Base-by-base conservation (phyloP, 345 rosid species). In the Odontarrhena argentea region DNA sequence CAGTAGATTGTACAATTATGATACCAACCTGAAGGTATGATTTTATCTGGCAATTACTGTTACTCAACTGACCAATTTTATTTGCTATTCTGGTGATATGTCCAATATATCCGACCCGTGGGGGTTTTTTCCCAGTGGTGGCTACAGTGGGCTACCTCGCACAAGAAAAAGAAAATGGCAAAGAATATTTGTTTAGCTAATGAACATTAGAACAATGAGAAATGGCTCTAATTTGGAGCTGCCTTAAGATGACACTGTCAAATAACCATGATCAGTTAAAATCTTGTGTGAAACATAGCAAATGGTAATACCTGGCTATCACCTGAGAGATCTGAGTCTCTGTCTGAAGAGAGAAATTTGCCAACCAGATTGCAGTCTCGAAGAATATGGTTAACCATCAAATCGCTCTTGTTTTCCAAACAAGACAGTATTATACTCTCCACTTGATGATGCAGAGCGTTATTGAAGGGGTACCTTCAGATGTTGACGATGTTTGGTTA, bases 381-480 rank as follows among this genome's bases (percentile, higher is more conserved):
- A 74, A 95, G 86, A 67, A 91, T 81, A 76, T 95, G 91, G 79
- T 83, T 81, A 52, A 86, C 79, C 82, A 88, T 75, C 57, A 74
- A 54, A 4, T 82, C 85, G 26, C 71, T 84, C 84, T 84, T 91
- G 76, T 83, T 86, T 67, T 91, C 96, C 81, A 91, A 74, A 76
- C 99, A 95, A 5, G 92, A 87, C 47, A 82, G 67, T 74, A 91
- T 74, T 65, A 95, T 86, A 77, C 87, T 86, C 82, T 95, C 99
- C 24, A 89, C 94, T 60, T 95, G 97, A 77, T 91, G 97, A 78
- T 95, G 99, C 78, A 95, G 67, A 9, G 96, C 96, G 77, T 95
- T 95, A 72, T 86, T 95, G 79, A 59, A 95, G 5, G 97, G 97
- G 73, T 95, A 95, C 89, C 99, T 95, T 76, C 76, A 82, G 30